A percentile compares a stretch with the other conserved stretches of the same genome.
These are phyloP conservation scores for Epicoccum nigrum DNA, from an alignment of 2,329 filamentous ascomycete genomes.

Conservation along the genomic window DNA sequence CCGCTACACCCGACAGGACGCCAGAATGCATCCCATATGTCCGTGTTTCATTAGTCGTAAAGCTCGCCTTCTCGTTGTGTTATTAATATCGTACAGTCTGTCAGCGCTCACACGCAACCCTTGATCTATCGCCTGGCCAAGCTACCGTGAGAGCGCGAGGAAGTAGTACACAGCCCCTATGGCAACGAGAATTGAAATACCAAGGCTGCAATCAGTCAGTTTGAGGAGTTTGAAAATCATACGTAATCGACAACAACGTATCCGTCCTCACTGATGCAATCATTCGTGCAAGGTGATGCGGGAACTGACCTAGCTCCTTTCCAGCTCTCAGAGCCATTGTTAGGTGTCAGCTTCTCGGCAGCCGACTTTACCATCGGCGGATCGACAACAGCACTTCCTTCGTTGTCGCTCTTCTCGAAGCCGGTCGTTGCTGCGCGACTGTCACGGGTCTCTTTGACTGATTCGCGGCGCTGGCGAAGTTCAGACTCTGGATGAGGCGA, in stretches of 20 bases:
- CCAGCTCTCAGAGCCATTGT: slow-evolving; percentile 17
- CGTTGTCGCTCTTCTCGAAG: not conserved
- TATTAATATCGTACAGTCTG: slow-evolving; percentile 7
- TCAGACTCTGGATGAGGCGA: slow-evolving; percentile 12
- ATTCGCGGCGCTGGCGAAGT: slow-evolving; percentile 23
- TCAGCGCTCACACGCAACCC: not conserved
- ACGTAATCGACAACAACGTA: not conserved
- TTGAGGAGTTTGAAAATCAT: not conserved
- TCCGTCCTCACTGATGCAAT: not conserved
- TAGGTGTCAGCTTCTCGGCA: slow-evolving; percentile 4
- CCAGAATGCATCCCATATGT: not conserved
- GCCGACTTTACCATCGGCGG: not conserved
- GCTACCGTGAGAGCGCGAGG: not conserved
- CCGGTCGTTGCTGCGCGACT: not conserved
- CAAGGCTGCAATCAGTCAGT: slow-evolving; percentile 8
- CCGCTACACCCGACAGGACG: not conserved
- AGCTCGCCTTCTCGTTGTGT: not conserved
- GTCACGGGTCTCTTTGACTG: slow-evolving; percentile 5
- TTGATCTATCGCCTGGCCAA: not conserved
- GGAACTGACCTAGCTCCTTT: slow-evolving; percentile 34
- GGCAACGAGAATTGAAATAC: slow-evolving; percentile 9
- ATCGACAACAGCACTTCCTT: not conserved
- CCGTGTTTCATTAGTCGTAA: slow-evolving; percentile 9
- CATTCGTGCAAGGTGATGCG: not conserved
- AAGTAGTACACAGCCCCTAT: slow-evolving; percentile 9